A percentile compares a stretch with the other conserved stretches of the same genome.
These are phyloP conservation scores for Metschnikowia bowlesiae DNA, from an alignment of 805 yeast genomes.

Conservation along the genomic window DNA sequence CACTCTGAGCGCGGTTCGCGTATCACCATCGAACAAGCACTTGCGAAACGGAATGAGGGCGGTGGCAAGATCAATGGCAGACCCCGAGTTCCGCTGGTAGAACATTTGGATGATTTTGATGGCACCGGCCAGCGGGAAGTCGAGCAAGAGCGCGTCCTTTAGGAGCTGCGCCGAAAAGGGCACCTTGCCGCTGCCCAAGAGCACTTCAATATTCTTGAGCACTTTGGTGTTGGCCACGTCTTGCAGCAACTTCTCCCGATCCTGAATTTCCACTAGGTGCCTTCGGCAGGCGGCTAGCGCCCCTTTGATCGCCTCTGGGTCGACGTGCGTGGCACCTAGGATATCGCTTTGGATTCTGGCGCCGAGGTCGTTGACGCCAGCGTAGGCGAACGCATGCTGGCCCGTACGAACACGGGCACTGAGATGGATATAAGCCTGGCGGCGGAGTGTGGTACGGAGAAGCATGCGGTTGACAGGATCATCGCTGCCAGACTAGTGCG, in stretches of 20 bases:
- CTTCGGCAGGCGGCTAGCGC: constrained; percentile 24
- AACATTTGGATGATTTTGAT: constrained; percentile 25
- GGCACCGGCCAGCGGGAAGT: constrained; percentile 29
- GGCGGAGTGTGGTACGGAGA: not conserved
- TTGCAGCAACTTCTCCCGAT: constrained; percentile 22
- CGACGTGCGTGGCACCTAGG: not conserved
- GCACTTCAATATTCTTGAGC: constrained; percentile 17
- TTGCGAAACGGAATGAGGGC: constrained; percentile 63
- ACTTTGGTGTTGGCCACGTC: constrained; percentile 21
- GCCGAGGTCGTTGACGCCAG: constrained; percentile 11
- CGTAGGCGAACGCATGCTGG: constrained; percentile 10
- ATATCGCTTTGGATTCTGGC: constrained; percentile 8
- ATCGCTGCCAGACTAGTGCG: no score
- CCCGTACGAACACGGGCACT: not conserved
- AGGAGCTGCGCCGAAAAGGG: constrained; percentile 24
- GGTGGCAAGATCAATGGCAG: constrained; percentile 29
- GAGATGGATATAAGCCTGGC: not conserved
- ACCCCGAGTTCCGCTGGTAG: constrained; percentile 22
- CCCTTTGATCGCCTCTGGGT: constrained; percentile 10
- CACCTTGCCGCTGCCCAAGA: constrained; percentile 20
- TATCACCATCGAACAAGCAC: constrained; percentile 54
- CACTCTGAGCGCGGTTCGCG: constrained; percentile 51
- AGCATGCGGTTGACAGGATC: not conserved
- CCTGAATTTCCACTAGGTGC: constrained; percentile 17
- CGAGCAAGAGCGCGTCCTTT: constrained; percentile 26